These are phyloP conservation scores for Agrocybe pediades DNA, from an alignment of 768 basidiomycete species.

Conservation along the genomic window DNA sequence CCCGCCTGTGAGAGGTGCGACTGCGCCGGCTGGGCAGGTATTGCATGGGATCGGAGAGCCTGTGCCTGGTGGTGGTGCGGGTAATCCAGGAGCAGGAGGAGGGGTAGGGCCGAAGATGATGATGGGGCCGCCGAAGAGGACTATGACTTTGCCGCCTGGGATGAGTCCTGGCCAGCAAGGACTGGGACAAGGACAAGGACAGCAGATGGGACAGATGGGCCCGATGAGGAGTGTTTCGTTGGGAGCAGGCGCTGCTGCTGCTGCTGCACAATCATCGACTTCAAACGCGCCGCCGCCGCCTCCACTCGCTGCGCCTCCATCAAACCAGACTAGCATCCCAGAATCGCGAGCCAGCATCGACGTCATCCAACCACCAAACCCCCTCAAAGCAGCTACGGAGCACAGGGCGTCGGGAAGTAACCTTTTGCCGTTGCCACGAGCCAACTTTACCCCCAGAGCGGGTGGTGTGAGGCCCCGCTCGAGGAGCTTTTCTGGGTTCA, in stretches of 20 bases:
- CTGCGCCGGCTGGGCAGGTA: not conserved
- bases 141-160: constrained; percentile 4
- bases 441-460: constrained; percentile 65
- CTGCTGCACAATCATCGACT: not conserved
- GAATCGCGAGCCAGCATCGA: too few relatives aligned
- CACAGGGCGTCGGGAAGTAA: constrained; percentile 6
- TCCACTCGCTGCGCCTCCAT: too few relatives aligned
- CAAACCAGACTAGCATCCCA: not conserved
- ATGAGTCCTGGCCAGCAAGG: too few relatives aligned
- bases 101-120: constrained; percentile 17
- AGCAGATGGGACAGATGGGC: not conserved
- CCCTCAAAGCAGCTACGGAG: not conserved
- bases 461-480: constrained; percentile 63
- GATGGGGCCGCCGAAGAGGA: constrained; percentile 7
- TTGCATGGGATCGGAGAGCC: not conserved
- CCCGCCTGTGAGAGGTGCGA: constrained; percentile 15
- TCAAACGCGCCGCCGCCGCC: constrained; percentile 3
- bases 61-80: too few relatives aligned
- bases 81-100: too few relatives aligned
- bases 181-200: too few relatives aligned
- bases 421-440: constrained; percentile 55
- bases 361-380: too few relatives aligned
- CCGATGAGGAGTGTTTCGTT: constrained; percentile 1
- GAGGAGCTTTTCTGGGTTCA: constrained; percentile 77
- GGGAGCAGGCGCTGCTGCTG: constrained; percentile 2